Evolutionary conservation across 495 filamentous ascomycete species (phyloP), one percentile per base, ranked within the genome.

Genomic region (Daldinia bambusicola): DNA sequence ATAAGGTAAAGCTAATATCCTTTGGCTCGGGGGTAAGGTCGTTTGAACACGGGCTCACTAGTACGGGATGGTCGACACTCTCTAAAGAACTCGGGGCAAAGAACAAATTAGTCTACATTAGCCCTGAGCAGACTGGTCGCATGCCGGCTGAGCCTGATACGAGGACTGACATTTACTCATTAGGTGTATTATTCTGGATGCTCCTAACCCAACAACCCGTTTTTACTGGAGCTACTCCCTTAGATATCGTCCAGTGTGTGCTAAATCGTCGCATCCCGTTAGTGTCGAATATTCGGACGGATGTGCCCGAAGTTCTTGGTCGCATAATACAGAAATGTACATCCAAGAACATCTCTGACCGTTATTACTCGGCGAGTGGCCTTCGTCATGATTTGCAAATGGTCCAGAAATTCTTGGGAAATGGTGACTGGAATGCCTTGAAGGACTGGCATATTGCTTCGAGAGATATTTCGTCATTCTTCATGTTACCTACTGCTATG

Each of bases 251-350:
- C 51, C 93, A 97, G 73, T 93, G 89, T 71, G 93, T 97, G 2
- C 84, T 97, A 0, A 88, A 87, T 45, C 88, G 89, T 55, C 89
- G 91, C 73, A 86, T 97, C 67, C 89, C 91, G 1, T 88, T 87
- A 37, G 88, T 95, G 10, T 91, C 92, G 0, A 84, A 84, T 38
- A 88, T 92, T 60, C 85, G 94, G 31, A 84, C 91, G 73, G 93
- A 97, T 70, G 79, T 96, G 2, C 94, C 94, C 0, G 92, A 95
- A 62, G 90, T 88, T 26, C 82, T 97, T 22, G 91, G 90, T 4
- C 84, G 85, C 2, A 91, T 97, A 7, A 91, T 97, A 45, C 90
- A 93, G 69, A 94, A 93, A 76, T 97, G 95, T 89, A 95, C 93
- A 0, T 87, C 92, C 53, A 97, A 95, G 74, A 89, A 89, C 32